Base-by-base conservation (phyloP, 495 filamentous ascomycete species). In the Penicillium waksmanii region DNA sequence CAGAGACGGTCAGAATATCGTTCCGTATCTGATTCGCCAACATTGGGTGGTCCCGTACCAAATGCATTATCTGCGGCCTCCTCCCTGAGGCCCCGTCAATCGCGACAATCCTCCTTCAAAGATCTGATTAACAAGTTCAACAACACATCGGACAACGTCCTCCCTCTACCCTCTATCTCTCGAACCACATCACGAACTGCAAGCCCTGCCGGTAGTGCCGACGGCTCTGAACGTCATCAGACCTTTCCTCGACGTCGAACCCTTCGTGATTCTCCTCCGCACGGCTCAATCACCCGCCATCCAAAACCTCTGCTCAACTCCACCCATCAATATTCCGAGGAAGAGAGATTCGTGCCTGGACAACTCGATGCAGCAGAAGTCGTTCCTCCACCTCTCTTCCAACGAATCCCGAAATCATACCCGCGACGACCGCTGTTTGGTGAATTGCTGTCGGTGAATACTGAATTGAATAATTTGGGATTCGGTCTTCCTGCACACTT, bases 51-150 rank as follows among this genome's bases (percentile, higher is more conserved):
- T 21, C 42, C 56, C 18, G 64, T 70, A 25, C 21, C 67, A 35
- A 60, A 34, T 47, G 56, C 61, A 18, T 53, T 62, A 23, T 40
- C 65, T 18, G 55, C 58, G 25, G 35, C 68, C 10, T 55, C 73
- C 11, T 66, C 65, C 18, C 56, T 65, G 34, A 72, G 74, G 34
- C 58, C 73, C 23, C 71, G 77, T 51, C 77, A 84, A 43, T 58
- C 74, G 27, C 70, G 77, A 53, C 77, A 84, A 62, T 71, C 83
- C 5, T 81, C 82, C 12, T 85, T 87, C 67, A 84, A 83, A 72
- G 81, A 87, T 44, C 78, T 88, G 19, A 76, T 87, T 46, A 82
- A 84, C 68, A 82, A 77, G 33, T 87, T 88, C 71, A 84, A 88
- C 65, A 80, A 83, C 48, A 80, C 72, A 48, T 67, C 74, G 27